Evolutionary conservation across 345 rosid genomes (phyloP).

Genomic region (Hirschfeldia incana): DNA sequence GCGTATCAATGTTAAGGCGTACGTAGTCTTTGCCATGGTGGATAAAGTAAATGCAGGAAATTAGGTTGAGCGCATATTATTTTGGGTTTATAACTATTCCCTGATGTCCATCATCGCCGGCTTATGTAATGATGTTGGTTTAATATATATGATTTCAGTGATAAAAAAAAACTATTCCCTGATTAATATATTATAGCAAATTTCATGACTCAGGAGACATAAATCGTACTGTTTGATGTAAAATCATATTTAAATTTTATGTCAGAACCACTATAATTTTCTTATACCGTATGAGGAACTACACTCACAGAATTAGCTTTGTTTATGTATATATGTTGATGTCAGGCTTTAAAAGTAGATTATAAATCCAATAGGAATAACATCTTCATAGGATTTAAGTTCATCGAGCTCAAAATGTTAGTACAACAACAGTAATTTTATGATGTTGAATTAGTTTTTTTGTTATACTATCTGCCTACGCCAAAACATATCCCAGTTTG

Average conservation of each 20-base stretch:
- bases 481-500: constrained; percentile 6
- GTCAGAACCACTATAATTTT: not conserved
- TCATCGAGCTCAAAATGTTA: not conserved
- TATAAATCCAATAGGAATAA: not conserved
- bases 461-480: not conserved
- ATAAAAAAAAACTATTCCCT: too few relatives aligned
- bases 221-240: not conserved
- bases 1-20: not conserved
- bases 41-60: not conserved
- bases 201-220: not conserved
- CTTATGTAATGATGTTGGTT: too few relatives aligned
- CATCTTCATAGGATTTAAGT: not conserved
- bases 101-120: too few relatives aligned
- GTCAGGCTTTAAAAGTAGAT: not conserved
- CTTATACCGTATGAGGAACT: not conserved
- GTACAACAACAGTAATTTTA: not conserved
- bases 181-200: not conserved
- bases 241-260: not conserved
- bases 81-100: not conserved
- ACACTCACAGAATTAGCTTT: not conserved
- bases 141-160: too few relatives aligned
- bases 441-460: not conserved
- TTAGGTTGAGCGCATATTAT: not conserved
- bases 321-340: not conserved
- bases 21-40: not conserved